phyloP scores from a whole-genome alignment of 306 rosid species.

The Cicer yamashitae region DNA sequence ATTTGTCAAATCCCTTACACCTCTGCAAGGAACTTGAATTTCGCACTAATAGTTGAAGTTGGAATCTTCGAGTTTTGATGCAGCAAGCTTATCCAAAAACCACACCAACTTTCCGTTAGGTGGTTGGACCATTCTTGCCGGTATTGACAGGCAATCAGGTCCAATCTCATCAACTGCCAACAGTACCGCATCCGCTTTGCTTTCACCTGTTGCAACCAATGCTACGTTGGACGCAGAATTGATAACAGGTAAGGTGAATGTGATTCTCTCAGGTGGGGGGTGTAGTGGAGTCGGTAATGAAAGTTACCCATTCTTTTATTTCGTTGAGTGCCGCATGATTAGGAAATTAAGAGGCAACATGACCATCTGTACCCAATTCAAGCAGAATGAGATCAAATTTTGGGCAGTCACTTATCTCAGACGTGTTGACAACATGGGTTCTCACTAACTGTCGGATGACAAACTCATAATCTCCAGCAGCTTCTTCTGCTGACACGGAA shows the following conservation, averaged over 20 bases:
- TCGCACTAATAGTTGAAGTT: slow-evolving; percentile 60
- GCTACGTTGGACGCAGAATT: slow-evolving; percentile 94
- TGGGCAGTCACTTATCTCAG: slow-evolving; percentile 89
- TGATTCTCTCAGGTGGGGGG: slow-evolving; percentile 97
- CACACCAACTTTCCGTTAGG: slow-evolving; percentile 78
- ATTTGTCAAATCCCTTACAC: slow-evolving; percentile 55
- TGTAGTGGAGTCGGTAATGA: slow-evolving; percentile 87
- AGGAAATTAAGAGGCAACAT: slow-evolving; percentile 88
- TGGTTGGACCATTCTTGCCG: slow-evolving; percentile 83
- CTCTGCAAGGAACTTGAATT: slow-evolving; percentile 36
- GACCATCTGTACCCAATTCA: slow-evolving; percentile 92
- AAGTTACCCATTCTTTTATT: slow-evolving; percentile 87
- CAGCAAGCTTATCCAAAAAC: slow-evolving; percentile 91
- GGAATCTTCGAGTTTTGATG: slow-evolving; percentile 74
- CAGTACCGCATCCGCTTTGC: slow-evolving; percentile 81
- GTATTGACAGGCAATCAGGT: slow-evolving; percentile 59
- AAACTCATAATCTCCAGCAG: slow-evolving; percentile 89
- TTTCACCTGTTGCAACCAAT: slow-evolving; percentile 67
- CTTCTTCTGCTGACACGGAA: slow-evolving; percentile 91
- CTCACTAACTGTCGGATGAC: slow-evolving; percentile 88
- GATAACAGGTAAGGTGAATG: slow-evolving; percentile 95
- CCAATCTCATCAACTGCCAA: slow-evolving; percentile 64
- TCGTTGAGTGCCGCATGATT: slow-evolving; percentile 71
- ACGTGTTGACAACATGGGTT: slow-evolving; percentile 77
- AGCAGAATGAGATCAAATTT: slow-evolving; percentile 94